These are phyloP conservation scores for Nyctanthes arbortristis DNA, from an alignment of 257 asterid species.

Conservation along the genomic window DNA sequence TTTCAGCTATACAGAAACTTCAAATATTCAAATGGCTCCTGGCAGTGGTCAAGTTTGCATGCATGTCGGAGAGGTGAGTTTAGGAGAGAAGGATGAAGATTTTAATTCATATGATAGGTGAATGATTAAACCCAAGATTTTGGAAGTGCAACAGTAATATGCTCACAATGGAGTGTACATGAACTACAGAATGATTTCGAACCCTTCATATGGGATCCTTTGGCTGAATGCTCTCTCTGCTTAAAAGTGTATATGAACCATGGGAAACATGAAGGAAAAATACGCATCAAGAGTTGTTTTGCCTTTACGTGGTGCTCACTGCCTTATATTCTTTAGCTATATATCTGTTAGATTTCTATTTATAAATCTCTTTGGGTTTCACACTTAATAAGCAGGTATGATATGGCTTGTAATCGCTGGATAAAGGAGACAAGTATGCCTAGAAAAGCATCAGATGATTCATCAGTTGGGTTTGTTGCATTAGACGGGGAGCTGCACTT, in stretches of 20 bases:
- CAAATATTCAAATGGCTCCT: neutral
- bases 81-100: neutral
- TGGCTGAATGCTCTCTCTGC: neutral
- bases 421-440: conserved; percentile 68
- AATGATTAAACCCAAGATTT: neutral
- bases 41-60: neutral
- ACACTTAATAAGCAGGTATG: conserved; percentile 46
- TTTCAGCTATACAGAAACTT: neutral
- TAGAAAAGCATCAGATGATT: conserved; percentile 46
- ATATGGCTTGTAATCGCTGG: conserved; percentile 64
- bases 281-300: neutral
- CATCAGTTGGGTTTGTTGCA: conserved; percentile 74
- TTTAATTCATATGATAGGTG: neutral
- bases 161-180: neutral
- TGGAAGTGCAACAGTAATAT: neutral
- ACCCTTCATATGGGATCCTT: neutral
- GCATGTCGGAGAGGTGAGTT: neutral
- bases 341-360: neutral
- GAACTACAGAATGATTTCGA: neutral
- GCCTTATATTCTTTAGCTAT: neutral
- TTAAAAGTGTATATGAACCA: neutral
- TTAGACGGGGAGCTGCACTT: conserved; percentile 75
- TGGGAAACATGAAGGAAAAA: neutral
- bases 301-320: neutral
- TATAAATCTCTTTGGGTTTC: neutral